These are phyloP conservation scores for Carex pumila DNA, from an alignment of 176 grass and related monocot genomes.

Conservation along the genomic window DNA sequence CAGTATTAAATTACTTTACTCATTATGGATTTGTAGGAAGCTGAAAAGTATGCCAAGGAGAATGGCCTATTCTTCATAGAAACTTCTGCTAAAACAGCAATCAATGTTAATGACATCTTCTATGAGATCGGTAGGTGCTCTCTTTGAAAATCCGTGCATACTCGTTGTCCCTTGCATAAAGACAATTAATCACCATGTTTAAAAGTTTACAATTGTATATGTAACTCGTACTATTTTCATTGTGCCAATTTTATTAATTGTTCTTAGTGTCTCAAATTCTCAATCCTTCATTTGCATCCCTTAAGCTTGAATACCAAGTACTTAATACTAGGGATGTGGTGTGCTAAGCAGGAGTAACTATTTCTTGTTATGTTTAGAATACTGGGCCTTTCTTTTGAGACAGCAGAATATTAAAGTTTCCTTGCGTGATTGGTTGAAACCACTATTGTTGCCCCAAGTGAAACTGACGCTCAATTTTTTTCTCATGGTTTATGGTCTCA, in stretches of 20 bases:
- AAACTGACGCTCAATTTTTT: neutral
- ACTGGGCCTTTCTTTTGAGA: neutral
- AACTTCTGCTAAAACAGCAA: slow-evolving; percentile 91
- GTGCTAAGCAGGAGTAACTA: neutral
- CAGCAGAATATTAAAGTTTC: neutral
- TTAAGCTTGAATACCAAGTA: neutral
- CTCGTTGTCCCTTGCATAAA: neutral
- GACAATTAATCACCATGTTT: neutral
- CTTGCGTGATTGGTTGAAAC: neutral
- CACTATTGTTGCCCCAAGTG: neutral
- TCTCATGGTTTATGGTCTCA: slow-evolving; percentile 28
- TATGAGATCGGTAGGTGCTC: slow-evolving; percentile 74
- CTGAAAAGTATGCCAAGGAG: slow-evolving; percentile 67
- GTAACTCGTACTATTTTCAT: neutral
- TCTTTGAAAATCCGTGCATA: slow-evolving; percentile 8
- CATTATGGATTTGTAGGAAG: slow-evolving; percentile 48
- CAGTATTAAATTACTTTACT: neutral
- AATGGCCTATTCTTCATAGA: slow-evolving; percentile 94
- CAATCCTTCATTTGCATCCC: neutral
- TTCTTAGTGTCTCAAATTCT: neutral
- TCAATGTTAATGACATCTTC: slow-evolving; percentile 86
- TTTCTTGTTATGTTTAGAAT: neutral
- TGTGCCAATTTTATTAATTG: neutral
- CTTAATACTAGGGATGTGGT: neutral
- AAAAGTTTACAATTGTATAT: neutral